Conservation (phyloP, 805 yeast species). For the Zygosaccharomyces rouxii region DNA sequence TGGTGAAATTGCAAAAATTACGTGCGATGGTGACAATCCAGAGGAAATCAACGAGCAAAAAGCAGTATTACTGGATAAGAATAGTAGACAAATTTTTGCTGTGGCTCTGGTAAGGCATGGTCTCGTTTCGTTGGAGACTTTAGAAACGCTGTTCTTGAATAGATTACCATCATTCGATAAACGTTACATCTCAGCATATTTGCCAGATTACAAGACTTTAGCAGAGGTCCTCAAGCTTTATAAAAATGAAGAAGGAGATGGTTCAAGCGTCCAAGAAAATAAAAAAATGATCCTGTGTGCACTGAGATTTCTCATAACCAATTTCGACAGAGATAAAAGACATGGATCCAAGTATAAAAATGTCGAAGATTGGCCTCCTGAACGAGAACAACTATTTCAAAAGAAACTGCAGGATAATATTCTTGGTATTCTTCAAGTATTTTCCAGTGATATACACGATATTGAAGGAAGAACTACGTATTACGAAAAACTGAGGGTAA, state of each 20-base stretch:
- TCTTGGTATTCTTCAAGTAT: conserved; percentile 70
- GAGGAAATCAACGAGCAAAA: conserved; percentile 21
- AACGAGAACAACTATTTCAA: conserved; percentile 34
- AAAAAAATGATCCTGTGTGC: conserved; percentile 27
- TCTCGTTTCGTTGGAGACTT: conserved; percentile 29
- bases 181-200: conserved; percentile 23
- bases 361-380: conserved; percentile 23
- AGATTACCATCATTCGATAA: conserved; percentile 31
- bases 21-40: conserved; percentile 25
- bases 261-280: conserved; percentile 16
- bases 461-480: conserved; percentile 66
- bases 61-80: conserved; percentile 23
- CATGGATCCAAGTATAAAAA: conserved; percentile 28
- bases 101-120: conserved; percentile 34
- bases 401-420: conserved; percentile 53
- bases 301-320: conserved; percentile 27
- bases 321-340: conserved; percentile 27
- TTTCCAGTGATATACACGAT: conserved; percentile 75
- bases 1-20: conserved; percentile 30
- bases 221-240: conserved; percentile 33
- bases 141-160: conserved; percentile 30
- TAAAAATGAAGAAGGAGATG: conserved; percentile 18
- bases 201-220: conserved; percentile 33
- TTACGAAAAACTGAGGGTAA: conserved; percentile 63
- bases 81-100: conserved; percentile 35